Evolutionary conservation across 2,329 filamentous ascomycete species (phyloP).

Genomic region (Paracoccidioides brasiliensis): DNA sequence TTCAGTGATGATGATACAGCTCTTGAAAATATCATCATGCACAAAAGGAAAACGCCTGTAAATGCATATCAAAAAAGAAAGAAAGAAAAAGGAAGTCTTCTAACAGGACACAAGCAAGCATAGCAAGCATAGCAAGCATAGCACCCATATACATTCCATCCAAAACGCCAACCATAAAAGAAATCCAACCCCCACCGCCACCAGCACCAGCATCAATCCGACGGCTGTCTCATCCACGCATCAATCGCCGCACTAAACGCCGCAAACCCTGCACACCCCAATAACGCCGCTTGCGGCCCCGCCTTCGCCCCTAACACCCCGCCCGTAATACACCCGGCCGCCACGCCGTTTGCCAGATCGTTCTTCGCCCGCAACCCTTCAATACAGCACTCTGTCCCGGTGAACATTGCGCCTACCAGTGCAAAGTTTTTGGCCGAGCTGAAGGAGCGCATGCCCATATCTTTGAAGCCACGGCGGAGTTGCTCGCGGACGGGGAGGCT

Average conservation of each 20-base stretch:
- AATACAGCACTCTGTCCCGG: slow-evolving; percentile 88
- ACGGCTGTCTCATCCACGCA: slow-evolving; percentile 70
- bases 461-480: slow-evolving; percentile 72
- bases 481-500: slow-evolving; percentile 72
- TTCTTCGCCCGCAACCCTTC: slow-evolving; percentile 86
- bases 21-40: background rate
- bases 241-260: slow-evolving; percentile 89
- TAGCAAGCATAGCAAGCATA: background rate
- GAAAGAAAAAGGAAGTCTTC: background rate
- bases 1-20: too few species aligned
- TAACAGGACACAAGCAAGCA: background rate
- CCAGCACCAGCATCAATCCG: slow-evolving; percentile 31
- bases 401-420: slow-evolving; percentile 80
- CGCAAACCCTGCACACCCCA: slow-evolving; percentile 87
- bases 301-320: slow-evolving; percentile 76
- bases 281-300: slow-evolving; percentile 73
- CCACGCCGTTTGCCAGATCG: slow-evolving; percentile 75
- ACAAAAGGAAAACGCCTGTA: slow-evolving; percentile 6
- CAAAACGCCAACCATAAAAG: background rate
- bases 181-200: slow-evolving; percentile 20
- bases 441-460: slow-evolving; percentile 79
- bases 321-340: slow-evolving; percentile 81
- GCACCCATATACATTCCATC: background rate
- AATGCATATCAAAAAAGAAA: slow-evolving; percentile 4
- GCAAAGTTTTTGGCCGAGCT: slow-evolving; percentile 89